Evolutionary conservation across 192 early-diverging fungal genomes (phyloP).

Genomic region (Chytriomyces confervae): DNA sequence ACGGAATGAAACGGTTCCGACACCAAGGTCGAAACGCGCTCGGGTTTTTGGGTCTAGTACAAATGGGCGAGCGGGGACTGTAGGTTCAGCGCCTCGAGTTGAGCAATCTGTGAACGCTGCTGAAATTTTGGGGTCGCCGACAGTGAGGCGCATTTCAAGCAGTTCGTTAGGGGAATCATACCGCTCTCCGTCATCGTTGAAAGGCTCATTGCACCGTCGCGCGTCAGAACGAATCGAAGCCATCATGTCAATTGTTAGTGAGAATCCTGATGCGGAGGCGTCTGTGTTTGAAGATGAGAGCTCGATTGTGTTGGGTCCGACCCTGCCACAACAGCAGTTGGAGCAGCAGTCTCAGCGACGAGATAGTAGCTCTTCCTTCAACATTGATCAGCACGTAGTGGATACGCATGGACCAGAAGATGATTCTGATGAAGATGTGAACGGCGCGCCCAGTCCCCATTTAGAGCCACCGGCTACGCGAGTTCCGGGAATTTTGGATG

Average conservation of each 20-base stretch:
- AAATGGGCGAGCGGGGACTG: not conserved
- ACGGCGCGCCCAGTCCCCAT: constrained; percentile 31
- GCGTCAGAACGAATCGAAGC: constrained; percentile 12
- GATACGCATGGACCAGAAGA: not conserved
- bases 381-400: not conserved
- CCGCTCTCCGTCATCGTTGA: not conserved
- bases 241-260: constrained; percentile 17
- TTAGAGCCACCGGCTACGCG: constrained; percentile 59
- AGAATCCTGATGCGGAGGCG: constrained; percentile 15
- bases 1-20: not conserved
- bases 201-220: constrained; percentile 1
- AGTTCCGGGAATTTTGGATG: constrained; percentile 56
- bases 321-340: not conserved
- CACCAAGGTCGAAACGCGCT: not conserved
- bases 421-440: constrained; percentile 14
- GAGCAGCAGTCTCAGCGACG: not conserved
- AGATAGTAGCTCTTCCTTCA: not conserved
- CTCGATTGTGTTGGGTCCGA: not conserved
- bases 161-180: not conserved
- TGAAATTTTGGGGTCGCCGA: constrained; percentile 5
- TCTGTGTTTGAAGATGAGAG: constrained; percentile 9
- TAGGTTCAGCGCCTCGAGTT: not conserved
- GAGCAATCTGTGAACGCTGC: constrained; percentile 8
- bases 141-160: not conserved
- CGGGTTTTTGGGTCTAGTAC: constrained; percentile 7